Percentiles rank a stretch among this genome's conserved stretches.
Conservation (phyloP, 2,329 filamentous ascomycete species). For the Alternaria solani region DNA sequence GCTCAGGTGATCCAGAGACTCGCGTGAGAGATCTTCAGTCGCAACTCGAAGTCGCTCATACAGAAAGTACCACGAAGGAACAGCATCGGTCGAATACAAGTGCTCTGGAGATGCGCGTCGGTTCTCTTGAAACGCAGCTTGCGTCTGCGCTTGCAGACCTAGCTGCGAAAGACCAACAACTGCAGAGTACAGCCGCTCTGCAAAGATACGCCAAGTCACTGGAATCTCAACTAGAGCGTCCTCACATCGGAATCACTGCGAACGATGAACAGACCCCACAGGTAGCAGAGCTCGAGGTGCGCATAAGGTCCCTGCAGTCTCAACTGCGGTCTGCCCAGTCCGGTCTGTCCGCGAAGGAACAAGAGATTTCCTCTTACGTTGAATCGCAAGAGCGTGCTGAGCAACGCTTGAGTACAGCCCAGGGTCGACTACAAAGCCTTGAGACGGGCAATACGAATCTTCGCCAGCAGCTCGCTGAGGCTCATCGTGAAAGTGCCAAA, state of each 20-base stretch:
- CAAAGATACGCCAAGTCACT: constrained; percentile 2
- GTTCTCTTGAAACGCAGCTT: constrained; percentile 1
- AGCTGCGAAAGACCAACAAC: constrained; percentile 6
- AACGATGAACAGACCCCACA: constrained; percentile 6
- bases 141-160: constrained; percentile 1
- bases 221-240: neutral
- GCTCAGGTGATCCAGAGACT: constrained; percentile 4
- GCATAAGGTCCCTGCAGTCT: constrained; percentile 15
- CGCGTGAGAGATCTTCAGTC: constrained; percentile 1
- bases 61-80: constrained; percentile 22
- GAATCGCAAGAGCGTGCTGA: constrained; percentile 38
- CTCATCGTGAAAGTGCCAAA: constrained; percentile 38
- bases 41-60: neutral
- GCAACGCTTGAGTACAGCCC: constrained; percentile 34
- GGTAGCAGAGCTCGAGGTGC: constrained; percentile 9
- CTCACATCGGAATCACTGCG: neutral
- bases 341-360: constrained; percentile 35
- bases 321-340: constrained; percentile 34
- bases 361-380: constrained; percentile 32
- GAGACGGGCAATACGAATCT: constrained; percentile 36
- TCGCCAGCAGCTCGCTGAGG: constrained; percentile 46
- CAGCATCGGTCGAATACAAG: constrained; percentile 14
- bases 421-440: constrained; percentile 42
- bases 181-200: neutral
- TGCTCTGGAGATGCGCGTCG: constrained; percentile 21